phyloP scores from a whole-genome alignment of 257 asterid species.

The Jacaranda mimosifolia region DNA sequence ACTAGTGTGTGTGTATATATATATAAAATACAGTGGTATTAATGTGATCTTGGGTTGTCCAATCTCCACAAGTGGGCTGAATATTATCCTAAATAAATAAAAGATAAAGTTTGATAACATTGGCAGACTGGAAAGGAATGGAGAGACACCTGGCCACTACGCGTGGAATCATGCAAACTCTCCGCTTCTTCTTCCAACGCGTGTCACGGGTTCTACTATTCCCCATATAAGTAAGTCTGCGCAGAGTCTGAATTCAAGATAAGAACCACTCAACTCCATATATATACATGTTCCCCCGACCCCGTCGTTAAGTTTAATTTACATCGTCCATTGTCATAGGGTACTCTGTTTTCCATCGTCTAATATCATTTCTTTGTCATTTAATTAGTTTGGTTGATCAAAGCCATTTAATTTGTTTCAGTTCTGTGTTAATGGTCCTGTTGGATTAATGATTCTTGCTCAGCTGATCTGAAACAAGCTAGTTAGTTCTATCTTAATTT shows the following conservation, averaged over 20 bases:
- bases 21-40: no score
- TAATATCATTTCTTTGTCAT: background rate
- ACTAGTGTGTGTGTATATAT: no score
- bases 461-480: no score
- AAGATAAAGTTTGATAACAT: background rate
- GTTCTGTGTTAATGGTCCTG: background rate
- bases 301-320: no score
- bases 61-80: no score
- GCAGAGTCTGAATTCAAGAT: background rate
- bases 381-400: background rate
- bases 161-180: constrained; percentile 15
- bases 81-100: no score
- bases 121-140: background rate
- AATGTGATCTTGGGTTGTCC: no score
- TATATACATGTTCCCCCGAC: no score
- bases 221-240: background rate
- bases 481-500: background rate
- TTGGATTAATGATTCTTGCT: background rate
- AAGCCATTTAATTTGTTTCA: background rate
- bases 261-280: no score
- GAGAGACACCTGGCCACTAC: constrained; percentile 21
- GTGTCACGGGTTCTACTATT: constrained; percentile 31
- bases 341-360: no score
- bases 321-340: no score
- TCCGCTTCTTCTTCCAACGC: constrained; percentile 30